Evolutionary conservation across 345 rosid genomes (phyloP), one percentile per base, ranked within the genome.

Genomic region (Angophora floribunda): DNA sequence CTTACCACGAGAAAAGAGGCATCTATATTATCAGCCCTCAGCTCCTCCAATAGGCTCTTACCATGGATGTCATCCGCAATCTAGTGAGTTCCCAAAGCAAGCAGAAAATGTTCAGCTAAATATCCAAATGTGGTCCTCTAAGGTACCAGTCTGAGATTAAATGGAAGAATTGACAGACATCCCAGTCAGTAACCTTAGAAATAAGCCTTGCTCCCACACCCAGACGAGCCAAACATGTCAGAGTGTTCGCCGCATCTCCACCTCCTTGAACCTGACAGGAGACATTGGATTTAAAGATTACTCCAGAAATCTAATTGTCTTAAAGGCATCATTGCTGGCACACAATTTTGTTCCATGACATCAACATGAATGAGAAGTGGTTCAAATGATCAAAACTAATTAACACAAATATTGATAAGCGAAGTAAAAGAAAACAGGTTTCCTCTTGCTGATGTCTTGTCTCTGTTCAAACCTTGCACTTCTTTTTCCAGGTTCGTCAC

Each of bases 211-310:
- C 91, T 9, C 51, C 87, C 53, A 93, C 88, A 11, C 95, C 95
- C 87, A 93, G 88, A 36, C 93, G 93, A 88, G 93, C 92, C 21
- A 90, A 82, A 49, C 95, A 93, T 3, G 93, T 92, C 85, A 91
- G 84, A 49, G 95, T 86, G 47, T 93, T 93, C 86, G 90, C 94
- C n/a, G 91, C 93, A 89, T 91, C 92, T 79, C 94, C 94, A 12
- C 94, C 94, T 41, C 92, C 93, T 90, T 93, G 93, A 59, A 91
- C 88, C 94, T 92, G 49, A 10, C 80, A 86, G 70, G 24, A 36
- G 59, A 9, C 79, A 78, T 52, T 32, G 32, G 61, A 21, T 49
- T 57, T 16, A 61, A 45, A n/a, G 57, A 61, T 13, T 13, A 52
- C 47, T 52, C 50, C 26, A 85, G 44, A 13, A 21, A 12, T 41